Base-by-base conservation (phyloP, 2,329 filamentous ascomycete genomes). In the Aureobasidium vineae region DNA sequence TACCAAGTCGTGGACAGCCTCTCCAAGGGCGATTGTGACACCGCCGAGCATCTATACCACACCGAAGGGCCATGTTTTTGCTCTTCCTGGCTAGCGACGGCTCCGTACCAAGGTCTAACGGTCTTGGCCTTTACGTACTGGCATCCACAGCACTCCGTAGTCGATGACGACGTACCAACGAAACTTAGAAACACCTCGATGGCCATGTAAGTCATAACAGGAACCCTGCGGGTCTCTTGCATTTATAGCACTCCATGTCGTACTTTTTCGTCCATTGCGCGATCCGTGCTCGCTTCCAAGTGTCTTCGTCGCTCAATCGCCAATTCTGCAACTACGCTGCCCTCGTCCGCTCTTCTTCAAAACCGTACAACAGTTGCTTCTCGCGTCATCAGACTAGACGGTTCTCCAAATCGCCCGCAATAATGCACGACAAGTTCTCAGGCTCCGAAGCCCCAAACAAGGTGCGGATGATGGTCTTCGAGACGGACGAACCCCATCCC, bases 401-500 rank as follows among this genome's bases (percentile, higher is more conserved):
- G 1, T 50, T 59, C 31, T 52, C 53, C 5, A 41, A 41, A 8
- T 54, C 50, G 10, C 7, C 13, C 23, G 50, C 33, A 45, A 59
- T 1, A 13, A 66, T 66, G 65, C 38, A 57, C 21, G 47, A 59
- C 65, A 59, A 60, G 11, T 59, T 66, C 40, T 66, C 65, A 15
- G 54, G 31, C 23, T 60, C 53, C 10, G 54, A 61, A 10, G 23
- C 23, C 8, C 28, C 31, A 16, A 53, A 68, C 57, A 68, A 57
- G 19, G 65, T 68, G 11, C 52, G 65, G 10, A 80, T 81, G 72
- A 76, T 87, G 64, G 83, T 87, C 67, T 79, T 87, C 8, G 85
- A 87, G 73, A 87, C 85, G 0, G 85, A 87, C 70, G 77, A 80
- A 65, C 80, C 83, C 31, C 81, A 86, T 68, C 80, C 82, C 15